Evolutionary conservation across 1,139 yeast species (phyloP).

Genomic region (Diutina pseudorugosa): DNA sequence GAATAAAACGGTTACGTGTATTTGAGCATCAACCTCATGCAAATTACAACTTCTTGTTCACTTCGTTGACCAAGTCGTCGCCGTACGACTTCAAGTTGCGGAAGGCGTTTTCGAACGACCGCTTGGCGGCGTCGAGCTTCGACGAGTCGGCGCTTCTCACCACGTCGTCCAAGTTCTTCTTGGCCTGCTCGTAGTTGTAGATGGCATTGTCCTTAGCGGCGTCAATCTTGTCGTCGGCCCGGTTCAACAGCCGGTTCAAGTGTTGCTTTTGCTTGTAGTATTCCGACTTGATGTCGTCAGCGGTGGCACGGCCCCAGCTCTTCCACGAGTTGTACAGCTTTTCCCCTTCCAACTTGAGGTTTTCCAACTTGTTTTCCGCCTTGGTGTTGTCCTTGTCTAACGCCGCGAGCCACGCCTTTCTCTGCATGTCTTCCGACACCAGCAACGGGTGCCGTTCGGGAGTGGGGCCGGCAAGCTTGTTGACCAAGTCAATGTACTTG

Average conservation of each 20-base stretch:
- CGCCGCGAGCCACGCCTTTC: slow-evolving; percentile 1
- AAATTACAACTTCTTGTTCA: not conserved
- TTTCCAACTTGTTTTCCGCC: not conserved
- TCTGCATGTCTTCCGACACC: not conserved
- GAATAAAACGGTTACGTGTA: not conserved
- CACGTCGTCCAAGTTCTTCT: slow-evolving; percentile 2
- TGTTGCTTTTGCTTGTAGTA: not conserved
- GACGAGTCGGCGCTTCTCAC: not conserved
- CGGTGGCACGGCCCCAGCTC: not conserved
- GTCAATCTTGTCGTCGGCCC: not conserved
- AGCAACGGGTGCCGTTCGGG: not conserved
- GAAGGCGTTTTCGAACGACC: not conserved
- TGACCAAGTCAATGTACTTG: slow-evolving; percentile 2
- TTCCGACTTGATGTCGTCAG: slow-evolving; percentile 1
- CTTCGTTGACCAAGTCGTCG: slow-evolving; percentile 1
- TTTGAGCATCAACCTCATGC: not conserved
- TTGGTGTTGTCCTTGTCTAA: not conserved
- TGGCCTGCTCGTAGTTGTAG: slow-evolving; percentile 1
- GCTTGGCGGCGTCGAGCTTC: slow-evolving; percentile 1
- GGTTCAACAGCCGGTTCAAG: not conserved
- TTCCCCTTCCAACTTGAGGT: not conserved
- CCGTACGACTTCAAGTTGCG: not conserved
- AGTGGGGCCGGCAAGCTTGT: not conserved
- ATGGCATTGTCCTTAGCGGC: not conserved
- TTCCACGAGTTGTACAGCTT: not conserved